phyloP scores from a whole-genome alignment of 192 early-diverging fungal species.

The Piromyces finnis region DNA sequence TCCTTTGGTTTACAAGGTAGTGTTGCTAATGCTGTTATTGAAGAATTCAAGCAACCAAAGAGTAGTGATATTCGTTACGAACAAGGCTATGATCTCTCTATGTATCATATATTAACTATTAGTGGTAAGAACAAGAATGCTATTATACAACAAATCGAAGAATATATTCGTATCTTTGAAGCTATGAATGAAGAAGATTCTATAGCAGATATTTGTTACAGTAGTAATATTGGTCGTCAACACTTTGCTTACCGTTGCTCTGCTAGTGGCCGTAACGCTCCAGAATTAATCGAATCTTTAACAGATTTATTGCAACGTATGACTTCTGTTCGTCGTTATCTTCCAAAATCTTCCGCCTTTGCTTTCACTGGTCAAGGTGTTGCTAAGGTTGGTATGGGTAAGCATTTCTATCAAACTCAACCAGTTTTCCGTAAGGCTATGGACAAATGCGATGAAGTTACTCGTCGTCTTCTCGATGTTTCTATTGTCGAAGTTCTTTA shows the following conservation, averaged over 20 bases:
- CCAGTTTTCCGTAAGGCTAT: not conserved
- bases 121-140: slow-evolving; percentile 1
- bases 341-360: not conserved
- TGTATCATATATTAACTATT: slow-evolving; percentile 2
- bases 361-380: not conserved
- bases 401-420: not conserved
- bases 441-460: not conserved
- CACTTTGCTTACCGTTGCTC: not conserved
- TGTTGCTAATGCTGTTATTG: slow-evolving; percentile 10
- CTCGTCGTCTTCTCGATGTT: not conserved
- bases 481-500: not conserved
- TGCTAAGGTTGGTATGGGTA: not conserved
- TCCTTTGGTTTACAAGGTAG: slow-evolving; percentile 4
- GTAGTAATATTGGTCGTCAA: not conserved
- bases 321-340: not conserved
- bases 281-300: not conserved
- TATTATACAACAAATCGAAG: not conserved
- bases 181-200: not conserved
- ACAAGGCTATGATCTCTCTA: not conserved
- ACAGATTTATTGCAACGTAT: not conserved
- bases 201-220: not conserved
- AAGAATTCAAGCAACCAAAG: slow-evolving; percentile 5
- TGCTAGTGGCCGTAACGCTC: not conserved
- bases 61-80: not conserved
- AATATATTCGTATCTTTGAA: not conserved